A percentile compares a stretch with the other conserved stretches of the same genome.
These are phyloP conservation scores for Serendipita sp. DNA, from an alignment of 768 basidiomycete species.

Conservation along the genomic window DNA sequence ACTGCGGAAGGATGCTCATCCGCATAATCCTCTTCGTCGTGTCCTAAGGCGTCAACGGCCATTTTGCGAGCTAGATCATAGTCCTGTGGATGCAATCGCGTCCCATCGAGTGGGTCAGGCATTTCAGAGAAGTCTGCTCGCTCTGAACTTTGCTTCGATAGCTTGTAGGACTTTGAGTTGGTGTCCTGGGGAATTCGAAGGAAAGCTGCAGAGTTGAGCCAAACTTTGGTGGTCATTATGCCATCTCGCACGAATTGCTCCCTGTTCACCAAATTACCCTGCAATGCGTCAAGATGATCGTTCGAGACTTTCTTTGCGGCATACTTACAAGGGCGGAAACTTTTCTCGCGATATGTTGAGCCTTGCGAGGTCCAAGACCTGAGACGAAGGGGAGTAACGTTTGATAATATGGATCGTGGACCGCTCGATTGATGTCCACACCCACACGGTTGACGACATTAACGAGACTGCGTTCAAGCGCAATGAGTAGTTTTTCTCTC, in stretches of 20 bases:
- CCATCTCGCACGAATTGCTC: conserved; percentile 72
- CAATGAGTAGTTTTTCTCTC: conserved; percentile 60
- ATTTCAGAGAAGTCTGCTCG: conserved; percentile 36
- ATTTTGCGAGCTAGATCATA: conserved; percentile 96
- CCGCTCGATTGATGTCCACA: conserved; percentile 89
- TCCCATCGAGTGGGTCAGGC: conserved; percentile 83
- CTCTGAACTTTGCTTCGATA: conserved; percentile 41
- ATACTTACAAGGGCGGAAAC: conserved; percentile 54
- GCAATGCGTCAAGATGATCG: conserved; percentile 4
- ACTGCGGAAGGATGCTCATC: conserved; percentile 85
- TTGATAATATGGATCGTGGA: conserved; percentile 77
- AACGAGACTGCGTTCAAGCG: conserved; percentile 75
- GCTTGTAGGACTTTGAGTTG: conserved; percentile 24
- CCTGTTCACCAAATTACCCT: conserved; percentile 81
- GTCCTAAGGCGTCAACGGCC: conserved; percentile 91
- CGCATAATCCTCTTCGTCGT: conserved; percentile 93
- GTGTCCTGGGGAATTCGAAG: conserved; percentile 66
- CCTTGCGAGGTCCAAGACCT: conserved; percentile 90
- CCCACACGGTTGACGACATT: conserved; percentile 86
- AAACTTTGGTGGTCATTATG: conserved; percentile 71
- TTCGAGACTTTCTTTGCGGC: background rate
- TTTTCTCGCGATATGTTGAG: conserved; percentile 65
- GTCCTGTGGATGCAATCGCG: conserved; percentile 93
- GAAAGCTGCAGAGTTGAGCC: conserved; percentile 86
- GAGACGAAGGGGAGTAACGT: conserved; percentile 77